phyloP scores from a whole-genome alignment of 805 yeast genomes.

The Saccharomycopsis fibuligera region DNA sequence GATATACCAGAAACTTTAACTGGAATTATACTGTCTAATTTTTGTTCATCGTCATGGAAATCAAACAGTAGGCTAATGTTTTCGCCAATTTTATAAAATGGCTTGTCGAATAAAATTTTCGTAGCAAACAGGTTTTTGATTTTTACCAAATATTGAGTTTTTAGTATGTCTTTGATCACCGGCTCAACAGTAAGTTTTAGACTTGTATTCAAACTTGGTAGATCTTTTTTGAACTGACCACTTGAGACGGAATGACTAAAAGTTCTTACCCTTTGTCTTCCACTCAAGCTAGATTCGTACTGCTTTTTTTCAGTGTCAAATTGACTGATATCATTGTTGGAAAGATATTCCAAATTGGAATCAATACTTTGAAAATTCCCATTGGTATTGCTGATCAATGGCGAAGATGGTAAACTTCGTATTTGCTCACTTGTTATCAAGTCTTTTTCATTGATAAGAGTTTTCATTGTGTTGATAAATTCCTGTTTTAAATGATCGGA shows the following conservation, averaged over 20 bases:
- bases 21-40: neutral
- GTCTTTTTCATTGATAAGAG: conserved; percentile 13
- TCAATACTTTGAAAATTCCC: neutral
- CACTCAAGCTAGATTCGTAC: neutral
- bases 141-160: conserved; percentile 35
- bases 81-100: conserved; percentile 40
- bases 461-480: conserved; percentile 20
- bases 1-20: conserved; percentile 36
- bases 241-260: neutral
- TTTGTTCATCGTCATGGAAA: conserved; percentile 26
- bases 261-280: neutral
- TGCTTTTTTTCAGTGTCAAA: neutral
- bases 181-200: neutral
- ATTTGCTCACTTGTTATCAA: conserved; percentile 20
- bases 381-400: neutral
- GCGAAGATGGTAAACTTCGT: conserved; percentile 18
- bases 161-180: conserved; percentile 20
- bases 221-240: neutral
- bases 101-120: conserved; percentile 33
- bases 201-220: neutral
- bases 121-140: conserved; percentile 37
- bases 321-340: neutral
- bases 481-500: conserved; percentile 1
- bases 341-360: neutral
- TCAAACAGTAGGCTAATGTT: conserved; percentile 35